A percentile compares a stretch with the other conserved stretches of the same genome.
These are phyloP conservation scores for Dimocarpus longan DNA, from an alignment of 345 rosid genomes.

Conservation along the genomic window DNA sequence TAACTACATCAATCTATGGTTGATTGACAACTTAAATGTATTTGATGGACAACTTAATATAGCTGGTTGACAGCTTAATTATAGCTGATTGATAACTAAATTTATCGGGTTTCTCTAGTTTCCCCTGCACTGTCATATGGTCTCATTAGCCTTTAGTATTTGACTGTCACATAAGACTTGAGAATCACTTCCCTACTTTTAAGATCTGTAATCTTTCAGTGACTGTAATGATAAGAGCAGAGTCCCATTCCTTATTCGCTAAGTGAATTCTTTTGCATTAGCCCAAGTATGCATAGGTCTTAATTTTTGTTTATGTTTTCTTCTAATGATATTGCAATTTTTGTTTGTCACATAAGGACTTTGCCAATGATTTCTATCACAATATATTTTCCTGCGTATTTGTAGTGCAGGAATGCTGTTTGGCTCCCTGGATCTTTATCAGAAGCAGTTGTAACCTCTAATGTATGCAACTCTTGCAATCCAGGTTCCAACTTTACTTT, in stretches of 20 bases:
- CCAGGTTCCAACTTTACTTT: constrained; percentile 55
- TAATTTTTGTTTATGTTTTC: background rate
- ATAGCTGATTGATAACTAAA: too few relatives aligned
- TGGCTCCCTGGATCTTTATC: constrained; percentile 95
- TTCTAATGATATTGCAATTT: background rate
- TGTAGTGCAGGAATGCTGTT: constrained; percentile 90
- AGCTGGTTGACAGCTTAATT: too few relatives aligned
- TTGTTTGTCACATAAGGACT: background rate
- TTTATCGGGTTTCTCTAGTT: too few relatives aligned
- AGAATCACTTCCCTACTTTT: background rate
- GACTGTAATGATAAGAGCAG: background rate
- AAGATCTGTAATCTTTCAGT: background rate
- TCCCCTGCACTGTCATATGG: background rate
- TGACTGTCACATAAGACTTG: background rate
- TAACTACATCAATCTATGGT: too few relatives aligned
- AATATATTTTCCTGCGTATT: constrained; percentile 1
- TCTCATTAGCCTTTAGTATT: background rate
- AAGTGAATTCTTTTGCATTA: background rate
- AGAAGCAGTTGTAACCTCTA: constrained; percentile 83
- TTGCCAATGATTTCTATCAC: background rate
- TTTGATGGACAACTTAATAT: too few relatives aligned
- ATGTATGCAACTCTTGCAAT: constrained; percentile 69
- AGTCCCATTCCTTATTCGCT: too few relatives aligned
- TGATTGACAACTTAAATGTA: too few relatives aligned
- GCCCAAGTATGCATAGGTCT: background rate